Percentiles rank a stretch among this genome's conserved stretches.
Conservation (phyloP, 2,329 filamentous ascomycete species). For the Calonectria pseudoturangicola region DNA sequence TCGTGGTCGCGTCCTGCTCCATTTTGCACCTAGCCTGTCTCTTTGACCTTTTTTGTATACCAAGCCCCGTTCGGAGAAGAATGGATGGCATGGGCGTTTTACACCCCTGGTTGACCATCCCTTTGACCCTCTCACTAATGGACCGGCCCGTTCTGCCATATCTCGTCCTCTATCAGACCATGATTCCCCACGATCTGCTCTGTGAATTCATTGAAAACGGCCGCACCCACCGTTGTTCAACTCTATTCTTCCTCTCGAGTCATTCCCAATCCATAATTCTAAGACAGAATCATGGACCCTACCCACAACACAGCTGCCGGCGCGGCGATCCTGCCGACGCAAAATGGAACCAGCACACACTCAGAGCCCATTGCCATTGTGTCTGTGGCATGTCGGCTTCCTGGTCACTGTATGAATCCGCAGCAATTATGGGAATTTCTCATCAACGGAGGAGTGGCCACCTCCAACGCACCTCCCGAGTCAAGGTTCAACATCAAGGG, state of each 20-base stretch:
- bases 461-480: slow-evolving; percentile 51
- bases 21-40: slow-evolving; percentile 5
- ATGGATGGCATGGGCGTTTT: slow-evolving; percentile 18
- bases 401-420: slow-evolving; percentile 59
- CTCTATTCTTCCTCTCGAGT: not conserved
- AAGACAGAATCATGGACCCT: slow-evolving; percentile 9
- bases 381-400: slow-evolving; percentile 65
- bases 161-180: slow-evolving; percentile 33
- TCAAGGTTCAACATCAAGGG: slow-evolving; percentile 59
- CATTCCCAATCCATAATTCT: slow-evolving; percentile 13
- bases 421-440: slow-evolving; percentile 63
- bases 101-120: slow-evolving; percentile 23
- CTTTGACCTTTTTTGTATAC: slow-evolving; percentile 7
- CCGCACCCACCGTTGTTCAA: slow-evolving; percentile 27
- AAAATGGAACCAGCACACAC: slow-evolving; percentile 27
- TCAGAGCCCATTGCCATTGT: slow-evolving; percentile 62
- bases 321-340: not conserved
- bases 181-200: slow-evolving; percentile 29
- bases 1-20: slow-evolving; percentile 10
- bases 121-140: slow-evolving; percentile 30
- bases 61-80: slow-evolving; percentile 13
- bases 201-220: slow-evolving; percentile 33
- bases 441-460: slow-evolving; percentile 55
- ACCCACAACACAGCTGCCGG: not conserved
- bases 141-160: slow-evolving; percentile 35